phyloP scores from a whole-genome alignment of 441 rosid species.

The Geranium incanum region DNA sequence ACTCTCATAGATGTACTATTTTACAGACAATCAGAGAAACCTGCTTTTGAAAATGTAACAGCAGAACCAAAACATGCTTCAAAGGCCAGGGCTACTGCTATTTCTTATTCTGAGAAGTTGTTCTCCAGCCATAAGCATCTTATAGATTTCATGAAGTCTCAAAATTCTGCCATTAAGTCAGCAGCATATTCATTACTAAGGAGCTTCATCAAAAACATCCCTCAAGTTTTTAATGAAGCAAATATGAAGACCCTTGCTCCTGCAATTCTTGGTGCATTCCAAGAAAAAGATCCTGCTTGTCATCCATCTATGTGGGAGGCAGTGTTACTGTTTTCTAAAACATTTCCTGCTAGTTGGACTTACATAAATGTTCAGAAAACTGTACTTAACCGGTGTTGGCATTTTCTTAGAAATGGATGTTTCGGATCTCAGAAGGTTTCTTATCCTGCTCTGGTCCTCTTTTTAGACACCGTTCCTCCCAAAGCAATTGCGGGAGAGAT shows the following conservation, averaged over 20 bases:
- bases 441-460: conserved; percentile 78
- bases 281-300: conserved; percentile 78
- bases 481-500: conserved; percentile 48
- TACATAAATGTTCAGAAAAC: conserved; percentile 58
- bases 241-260: conserved; percentile 57
- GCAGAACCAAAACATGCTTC: conserved; percentile 59
- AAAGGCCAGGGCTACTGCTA: conserved; percentile 67
- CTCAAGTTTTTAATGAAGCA: conserved; percentile 58
- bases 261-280: conserved; percentile 74
- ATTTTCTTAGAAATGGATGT: conserved; percentile 78
- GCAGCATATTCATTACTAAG: conserved; percentile 65
- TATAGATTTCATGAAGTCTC: conserved; percentile 65
- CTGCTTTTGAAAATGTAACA: conserved; percentile 51
- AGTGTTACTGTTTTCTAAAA: conserved; percentile 61
- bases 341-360: conserved; percentile 76
- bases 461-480: conserved; percentile 59
- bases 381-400: conserved; percentile 55
- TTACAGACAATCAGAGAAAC: conserved; percentile 38
- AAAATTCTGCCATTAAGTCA: conserved; percentile 63
- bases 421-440: conserved; percentile 83
- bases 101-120: conserved; percentile 67
- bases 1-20: conserved; percentile 76
- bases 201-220: conserved; percentile 64
- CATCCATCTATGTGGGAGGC: conserved; percentile 92
- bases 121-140: conserved; percentile 63